phyloP scores from a whole-genome alignment of 1,139 yeast species.

The Ashbya aceris region DNA sequence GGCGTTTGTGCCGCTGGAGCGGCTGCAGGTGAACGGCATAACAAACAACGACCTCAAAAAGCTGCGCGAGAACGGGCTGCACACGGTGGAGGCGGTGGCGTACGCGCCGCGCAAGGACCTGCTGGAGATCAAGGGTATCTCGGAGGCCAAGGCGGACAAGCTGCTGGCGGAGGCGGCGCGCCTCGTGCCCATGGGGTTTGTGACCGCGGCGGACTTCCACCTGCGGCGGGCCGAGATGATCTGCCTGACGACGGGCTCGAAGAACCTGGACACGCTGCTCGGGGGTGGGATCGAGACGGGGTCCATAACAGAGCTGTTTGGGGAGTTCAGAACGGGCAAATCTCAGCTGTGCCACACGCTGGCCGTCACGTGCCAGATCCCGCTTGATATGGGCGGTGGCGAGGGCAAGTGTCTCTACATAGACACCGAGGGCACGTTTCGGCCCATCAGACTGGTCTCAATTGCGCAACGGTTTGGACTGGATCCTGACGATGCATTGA shows the following conservation, averaged over 20 bases:
- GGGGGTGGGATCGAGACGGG: conserved; percentile 99
- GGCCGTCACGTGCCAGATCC: conserved; percentile 94
- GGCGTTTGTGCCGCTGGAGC: conserved; percentile 30
- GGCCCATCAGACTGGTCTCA: conserved; percentile 83
- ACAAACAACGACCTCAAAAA: conserved; percentile 70
- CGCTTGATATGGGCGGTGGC: conserved; percentile 97
- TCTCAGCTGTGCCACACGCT: conserved; percentile 94
- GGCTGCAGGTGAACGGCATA: conserved; percentile 75
- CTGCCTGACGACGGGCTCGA: conserved; percentile 90
- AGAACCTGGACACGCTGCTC: conserved; percentile 80
- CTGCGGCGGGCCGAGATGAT: conserved; percentile 83
- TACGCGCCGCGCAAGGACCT: conserved; percentile 79
- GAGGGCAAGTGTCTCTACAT: conserved; percentile 96
- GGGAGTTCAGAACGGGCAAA: conserved; percentile 96
- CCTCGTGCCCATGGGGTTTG: conserved; percentile 91
- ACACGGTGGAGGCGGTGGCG: conserved; percentile 88
- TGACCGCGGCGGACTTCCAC: conserved; percentile 94
- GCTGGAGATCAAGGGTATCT: conserved; percentile 76
- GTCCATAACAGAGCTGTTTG: conserved; percentile 90
- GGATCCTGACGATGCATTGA: conserved; percentile 89
- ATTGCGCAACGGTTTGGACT: conserved; percentile 89
- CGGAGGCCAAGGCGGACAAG: conserved; percentile 92
- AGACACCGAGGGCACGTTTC: conserved; percentile 94
- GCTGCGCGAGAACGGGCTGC: conserved; percentile 72
- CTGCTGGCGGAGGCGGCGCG: conserved; percentile 75